Evolutionary conservation across 495 filamentous ascomycete genomes (phyloP).

Genomic region (Neurospora sp.): DNA sequence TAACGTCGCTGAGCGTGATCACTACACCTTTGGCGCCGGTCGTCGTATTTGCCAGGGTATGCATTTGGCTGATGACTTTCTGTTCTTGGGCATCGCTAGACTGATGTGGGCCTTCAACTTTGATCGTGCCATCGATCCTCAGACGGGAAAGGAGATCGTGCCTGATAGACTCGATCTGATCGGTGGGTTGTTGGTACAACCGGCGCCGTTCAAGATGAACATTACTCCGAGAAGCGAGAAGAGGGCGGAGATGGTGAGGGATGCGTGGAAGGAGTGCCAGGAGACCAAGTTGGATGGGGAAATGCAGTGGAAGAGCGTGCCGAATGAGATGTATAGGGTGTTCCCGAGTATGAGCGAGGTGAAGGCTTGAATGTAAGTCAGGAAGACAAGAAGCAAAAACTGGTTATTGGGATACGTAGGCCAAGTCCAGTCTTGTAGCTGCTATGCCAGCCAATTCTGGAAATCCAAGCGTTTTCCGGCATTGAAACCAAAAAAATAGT

Average conservation of each 20-base stretch:
- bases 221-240: slow-evolving; percentile 13
- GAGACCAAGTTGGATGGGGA: slow-evolving; percentile 11
- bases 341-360: background rate
- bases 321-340: slow-evolving; percentile 2
- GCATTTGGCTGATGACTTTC: slow-evolving; percentile 35
- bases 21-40: slow-evolving; percentile 43
- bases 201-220: slow-evolving; percentile 7
- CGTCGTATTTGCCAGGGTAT: slow-evolving; percentile 46
- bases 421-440: too few relatives aligned
- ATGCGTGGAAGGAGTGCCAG: slow-evolving; percentile 17
- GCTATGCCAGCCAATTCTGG: too few relatives aligned
- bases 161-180: slow-evolving; percentile 24
- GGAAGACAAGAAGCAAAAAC: background rate
- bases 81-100: slow-evolving; percentile 36
- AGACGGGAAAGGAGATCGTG: slow-evolving; percentile 15
- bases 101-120: slow-evolving; percentile 43
- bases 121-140: slow-evolving; percentile 7
- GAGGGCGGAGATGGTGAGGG: slow-evolving; percentile 13
- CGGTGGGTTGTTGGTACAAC: slow-evolving; percentile 17
- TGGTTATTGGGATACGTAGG: too few relatives aligned
- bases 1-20: slow-evolving; percentile 28
- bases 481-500: too few relatives aligned
- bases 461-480: too few relatives aligned
- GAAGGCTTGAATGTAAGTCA: background rate
- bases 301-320: slow-evolving; percentile 16